Conservation (phyloP, 1,284 basidiomycete species). For the Waitea zeae region DNA sequence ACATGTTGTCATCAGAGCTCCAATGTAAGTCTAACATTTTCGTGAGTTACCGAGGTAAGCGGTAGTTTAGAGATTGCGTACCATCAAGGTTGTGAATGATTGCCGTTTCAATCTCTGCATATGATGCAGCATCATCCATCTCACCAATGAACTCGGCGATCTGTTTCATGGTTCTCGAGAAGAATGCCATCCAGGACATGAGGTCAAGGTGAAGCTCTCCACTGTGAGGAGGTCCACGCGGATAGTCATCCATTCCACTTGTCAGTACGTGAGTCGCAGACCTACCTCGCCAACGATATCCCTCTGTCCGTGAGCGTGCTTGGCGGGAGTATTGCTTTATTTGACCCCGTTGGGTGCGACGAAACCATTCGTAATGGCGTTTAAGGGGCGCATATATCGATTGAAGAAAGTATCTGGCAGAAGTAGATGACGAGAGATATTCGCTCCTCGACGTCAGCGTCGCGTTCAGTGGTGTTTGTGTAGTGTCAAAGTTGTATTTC, state of each 20-base stretch:
- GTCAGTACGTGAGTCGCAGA: conserved; percentile 79
- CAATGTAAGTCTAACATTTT: conserved; percentile 67
- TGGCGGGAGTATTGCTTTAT: conserved; percentile 78
- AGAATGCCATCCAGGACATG: conserved; percentile 91
- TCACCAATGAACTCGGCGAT: conserved; percentile 75
- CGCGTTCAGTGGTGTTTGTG: conserved; percentile 3
- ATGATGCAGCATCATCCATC: conserved; percentile 64
- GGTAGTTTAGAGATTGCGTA: conserved; percentile 13
- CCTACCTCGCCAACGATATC: conserved; percentile 88
- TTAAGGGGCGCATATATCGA: conserved; percentile 75
- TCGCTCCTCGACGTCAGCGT: conserved; percentile 19
- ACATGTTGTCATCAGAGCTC: conserved; percentile 80
- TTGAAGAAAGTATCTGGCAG: conserved; percentile 51
- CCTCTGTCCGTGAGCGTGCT: conserved; percentile 75
- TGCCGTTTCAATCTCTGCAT: conserved; percentile 57
- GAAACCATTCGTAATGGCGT: conserved; percentile 91
- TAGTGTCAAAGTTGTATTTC: conserved; percentile 27
- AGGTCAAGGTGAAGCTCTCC: conserved; percentile 89
- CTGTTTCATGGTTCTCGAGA: conserved; percentile 76
- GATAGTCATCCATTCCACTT: conserved; percentile 92
- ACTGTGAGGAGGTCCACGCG: conserved; percentile 70
- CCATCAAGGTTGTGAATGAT: conserved; percentile 81
- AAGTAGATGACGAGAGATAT: conserved; percentile 37
- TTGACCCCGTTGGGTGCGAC: conserved; percentile 81
- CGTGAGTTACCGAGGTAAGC: conserved; percentile 2